Evolutionary conservation across 495 filamentous ascomycete species (phyloP).

Genomic region (Aspergillus wentii): DNA sequence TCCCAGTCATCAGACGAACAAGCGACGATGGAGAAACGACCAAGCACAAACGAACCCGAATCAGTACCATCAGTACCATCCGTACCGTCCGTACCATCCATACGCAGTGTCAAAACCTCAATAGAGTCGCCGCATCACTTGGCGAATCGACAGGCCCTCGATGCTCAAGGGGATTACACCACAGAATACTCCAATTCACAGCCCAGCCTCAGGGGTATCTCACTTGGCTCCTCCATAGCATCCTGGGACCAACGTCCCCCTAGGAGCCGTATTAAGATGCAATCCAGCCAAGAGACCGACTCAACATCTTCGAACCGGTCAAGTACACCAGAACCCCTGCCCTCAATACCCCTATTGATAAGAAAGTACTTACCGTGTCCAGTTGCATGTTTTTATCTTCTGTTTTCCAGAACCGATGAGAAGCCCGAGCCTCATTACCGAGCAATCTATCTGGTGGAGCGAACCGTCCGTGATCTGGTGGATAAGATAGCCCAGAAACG

Average conservation of each 20-base stretch:
- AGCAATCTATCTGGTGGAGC: constrained; percentile 70
- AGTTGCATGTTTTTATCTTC: constrained; percentile 78
- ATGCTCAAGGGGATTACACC: too few relatives aligned
- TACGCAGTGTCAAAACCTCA: constrained; percentile 40
- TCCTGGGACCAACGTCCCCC: constrained; percentile 49
- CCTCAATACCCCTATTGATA: constrained; percentile 47
- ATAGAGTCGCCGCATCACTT: constrained; percentile 39
- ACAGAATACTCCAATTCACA: too few relatives aligned
- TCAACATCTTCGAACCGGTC: too few relatives aligned
- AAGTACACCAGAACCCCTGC: too few relatives aligned
- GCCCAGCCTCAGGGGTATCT: too few relatives aligned
- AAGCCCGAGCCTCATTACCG: constrained; percentile 58
- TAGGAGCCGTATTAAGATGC: too few relatives aligned
- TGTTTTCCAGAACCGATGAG: constrained; percentile 42
- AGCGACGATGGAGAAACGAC: constrained; percentile 56
- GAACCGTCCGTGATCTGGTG: constrained; percentile 62
- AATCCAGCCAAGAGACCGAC: too few relatives aligned
- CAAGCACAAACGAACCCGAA: constrained; percentile 48
- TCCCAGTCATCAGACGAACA: constrained; percentile 62
- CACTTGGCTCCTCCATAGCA: constrained; percentile 10
- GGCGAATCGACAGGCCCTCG: too few relatives aligned
- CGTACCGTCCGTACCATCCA: constrained; percentile 66
- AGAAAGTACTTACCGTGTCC: constrained; percentile 6
- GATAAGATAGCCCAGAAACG: constrained; percentile 61
- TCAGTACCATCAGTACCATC: constrained; percentile 37